These are phyloP conservation scores for Rhizopogon roseolus DNA, from an alignment of 768 basidiomycete species.

Conservation along the genomic window DNA sequence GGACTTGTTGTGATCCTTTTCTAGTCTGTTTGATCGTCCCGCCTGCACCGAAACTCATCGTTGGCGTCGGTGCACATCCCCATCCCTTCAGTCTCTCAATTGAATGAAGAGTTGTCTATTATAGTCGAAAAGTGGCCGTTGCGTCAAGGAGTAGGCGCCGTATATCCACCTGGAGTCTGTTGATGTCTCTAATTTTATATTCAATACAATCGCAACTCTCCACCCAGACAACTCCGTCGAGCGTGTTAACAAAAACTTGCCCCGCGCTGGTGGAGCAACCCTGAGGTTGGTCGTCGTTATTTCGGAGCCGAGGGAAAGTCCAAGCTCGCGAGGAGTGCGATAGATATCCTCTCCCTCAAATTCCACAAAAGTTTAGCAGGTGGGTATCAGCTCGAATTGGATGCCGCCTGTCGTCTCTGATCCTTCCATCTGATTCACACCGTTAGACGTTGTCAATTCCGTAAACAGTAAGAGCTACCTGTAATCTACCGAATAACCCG, in stretches of 20 bases:
- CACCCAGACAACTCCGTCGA: slow-evolving; percentile 78
- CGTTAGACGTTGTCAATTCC: background rate
- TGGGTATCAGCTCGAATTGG: slow-evolving; percentile 2
- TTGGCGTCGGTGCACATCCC: background rate
- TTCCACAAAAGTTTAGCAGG: background rate
- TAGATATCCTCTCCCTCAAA: background rate
- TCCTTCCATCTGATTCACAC: background rate
- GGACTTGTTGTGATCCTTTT: background rate
- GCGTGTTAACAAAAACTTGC: slow-evolving; percentile 78
- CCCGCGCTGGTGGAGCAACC: slow-evolving; percentile 24
- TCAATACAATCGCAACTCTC: slow-evolving; percentile 85
- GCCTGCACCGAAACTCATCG: background rate
- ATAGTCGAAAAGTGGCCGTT: slow-evolving; percentile 47
- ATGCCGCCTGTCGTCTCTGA: slow-evolving; percentile 8
- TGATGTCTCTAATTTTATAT: slow-evolving; percentile 57
- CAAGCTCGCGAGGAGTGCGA: background rate
- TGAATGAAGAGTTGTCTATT: slow-evolving; percentile 65
- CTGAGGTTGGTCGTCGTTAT: background rate
- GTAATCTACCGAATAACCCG: no score
- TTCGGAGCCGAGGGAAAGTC: background rate
- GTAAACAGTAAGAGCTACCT: background rate
- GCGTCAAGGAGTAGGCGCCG: slow-evolving; percentile 84
- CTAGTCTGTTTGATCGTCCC: background rate
- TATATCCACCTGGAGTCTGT: no score
- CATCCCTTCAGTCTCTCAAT: background rate